phyloP scores from a whole-genome alignment of 2,329 filamentous ascomycete genomes.

The Fusarium continuum region DNA sequence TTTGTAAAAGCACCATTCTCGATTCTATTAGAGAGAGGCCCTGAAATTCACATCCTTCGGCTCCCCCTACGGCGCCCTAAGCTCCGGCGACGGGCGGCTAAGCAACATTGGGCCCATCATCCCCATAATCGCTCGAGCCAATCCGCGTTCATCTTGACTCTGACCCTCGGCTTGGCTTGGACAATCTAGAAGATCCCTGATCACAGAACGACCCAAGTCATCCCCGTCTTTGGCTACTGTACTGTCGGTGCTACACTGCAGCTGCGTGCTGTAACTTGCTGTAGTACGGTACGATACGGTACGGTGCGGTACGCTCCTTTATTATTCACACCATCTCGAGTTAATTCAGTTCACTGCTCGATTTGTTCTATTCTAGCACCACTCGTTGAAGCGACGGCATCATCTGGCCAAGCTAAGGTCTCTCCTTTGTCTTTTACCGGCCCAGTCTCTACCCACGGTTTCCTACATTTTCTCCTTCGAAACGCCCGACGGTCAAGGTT shows the following conservation, averaged over 20 bases:
- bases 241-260: conserved; percentile 2
- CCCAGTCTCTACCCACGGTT: conserved; percentile 7
- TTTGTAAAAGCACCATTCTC: no score
- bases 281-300: background rate
- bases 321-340: conserved; percentile 24
- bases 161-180: conserved; percentile 24
- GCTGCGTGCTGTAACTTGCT: conserved; percentile 2
- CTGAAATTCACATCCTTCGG: no score
- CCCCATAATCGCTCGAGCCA: conserved; percentile 30
- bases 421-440: conserved; percentile 20
- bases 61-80: background rate
- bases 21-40: no score
- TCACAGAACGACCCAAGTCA: conserved; percentile 28
- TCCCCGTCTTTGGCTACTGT: conserved; percentile 16
- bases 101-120: conserved; percentile 31
- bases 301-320: conserved; percentile 28
- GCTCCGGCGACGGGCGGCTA: conserved; percentile 32
- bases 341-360: conserved; percentile 16
- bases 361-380: conserved; percentile 15
- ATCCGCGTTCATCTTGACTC: conserved; percentile 30
- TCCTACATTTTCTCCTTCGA: conserved; percentile 7
- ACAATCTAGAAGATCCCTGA: conserved; percentile 20
- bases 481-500: conserved; percentile 31
- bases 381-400: conserved; percentile 27
- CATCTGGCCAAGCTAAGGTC: conserved; percentile 14